A percentile compares a stretch with the other conserved stretches of the same genome.
These are phyloP conservation scores for Brasilioporus rufonigricans DNA, from an alignment of 768 basidiomycete species.

Conservation along the genomic window DNA sequence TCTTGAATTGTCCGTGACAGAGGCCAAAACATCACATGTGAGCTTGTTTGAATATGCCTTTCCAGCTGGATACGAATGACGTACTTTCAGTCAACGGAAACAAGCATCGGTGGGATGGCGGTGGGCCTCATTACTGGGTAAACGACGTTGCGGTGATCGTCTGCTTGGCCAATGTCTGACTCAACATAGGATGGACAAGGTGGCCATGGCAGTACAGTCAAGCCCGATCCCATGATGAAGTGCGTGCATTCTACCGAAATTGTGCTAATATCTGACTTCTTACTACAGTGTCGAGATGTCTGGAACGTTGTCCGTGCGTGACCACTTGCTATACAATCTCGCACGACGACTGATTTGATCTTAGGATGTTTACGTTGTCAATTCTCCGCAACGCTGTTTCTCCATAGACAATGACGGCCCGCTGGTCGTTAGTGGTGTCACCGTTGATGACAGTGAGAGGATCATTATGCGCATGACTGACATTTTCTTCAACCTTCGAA, in stretches of 20 bases:
- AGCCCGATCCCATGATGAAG: conserved; percentile 42
- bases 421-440: conserved; percentile 43
- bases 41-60: conserved; percentile 10
- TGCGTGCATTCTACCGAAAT: conserved; percentile 13
- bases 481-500: background rate
- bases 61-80: background rate
- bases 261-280: background rate
- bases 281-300: conserved; percentile 37
- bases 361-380: conserved; percentile 37
- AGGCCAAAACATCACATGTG: conserved; percentile 49
- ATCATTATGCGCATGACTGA: background rate
- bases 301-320: conserved; percentile 36
- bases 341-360: background rate
- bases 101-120: conserved; percentile 39
- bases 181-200: conserved; percentile 28
- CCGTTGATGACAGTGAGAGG: conserved; percentile 54
- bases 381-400: conserved; percentile 39
- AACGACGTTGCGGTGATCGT: background rate
- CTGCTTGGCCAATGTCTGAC: background rate
- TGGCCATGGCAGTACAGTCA: conserved; percentile 5
- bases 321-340: background rate
- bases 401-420: conserved; percentile 28
- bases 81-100: conserved; percentile 37
- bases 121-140: conserved; percentile 46
- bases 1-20: conserved; percentile 25